These are phyloP conservation scores for Metarhizium brunneum DNA, from an alignment of 2,329 filamentous ascomycete genomes.

Conservation along the genomic window DNA sequence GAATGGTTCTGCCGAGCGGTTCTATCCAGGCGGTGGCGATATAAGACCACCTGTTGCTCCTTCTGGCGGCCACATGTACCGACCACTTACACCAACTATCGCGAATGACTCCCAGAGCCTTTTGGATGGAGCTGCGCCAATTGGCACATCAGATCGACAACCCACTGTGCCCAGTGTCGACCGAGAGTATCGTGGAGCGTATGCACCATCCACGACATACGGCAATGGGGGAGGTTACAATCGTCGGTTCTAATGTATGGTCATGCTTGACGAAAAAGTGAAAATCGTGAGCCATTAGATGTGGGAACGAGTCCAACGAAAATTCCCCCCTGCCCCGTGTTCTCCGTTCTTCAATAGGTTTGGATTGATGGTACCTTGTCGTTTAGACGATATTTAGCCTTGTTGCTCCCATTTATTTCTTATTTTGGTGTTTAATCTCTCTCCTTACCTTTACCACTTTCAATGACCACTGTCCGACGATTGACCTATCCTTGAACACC, in stretches of 20 bases:
- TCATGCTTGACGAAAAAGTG: neutral
- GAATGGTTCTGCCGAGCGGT: conserved; percentile 25
- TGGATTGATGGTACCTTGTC: neutral
- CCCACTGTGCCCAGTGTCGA: neutral
- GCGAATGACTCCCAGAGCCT: conserved; percentile 28
- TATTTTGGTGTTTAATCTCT: neutral
- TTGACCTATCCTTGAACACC: neutral
- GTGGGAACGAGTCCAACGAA: neutral
- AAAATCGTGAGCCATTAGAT: neutral
- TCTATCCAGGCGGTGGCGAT: conserved; percentile 15
- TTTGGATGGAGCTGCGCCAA: conserved; percentile 29
- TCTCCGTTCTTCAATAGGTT: neutral
- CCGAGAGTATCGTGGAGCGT: conserved; percentile 7
- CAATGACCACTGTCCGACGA: neutral
- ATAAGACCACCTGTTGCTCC: conserved; percentile 13
- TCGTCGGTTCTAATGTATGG: neutral
- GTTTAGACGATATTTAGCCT: neutral
- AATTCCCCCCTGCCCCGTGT: neutral
- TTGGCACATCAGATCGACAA: conserved; percentile 18
- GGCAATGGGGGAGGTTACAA: conserved; percentile 13
- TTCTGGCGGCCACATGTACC: conserved; percentile 19
- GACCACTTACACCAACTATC: conserved; percentile 28
- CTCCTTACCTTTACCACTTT: neutral
- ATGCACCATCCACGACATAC: conserved; percentile 10
- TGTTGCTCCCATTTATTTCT: neutral